Conservation (phyloP, 352 stramenopile genomes). For the Phytophthora constricta region DNA sequence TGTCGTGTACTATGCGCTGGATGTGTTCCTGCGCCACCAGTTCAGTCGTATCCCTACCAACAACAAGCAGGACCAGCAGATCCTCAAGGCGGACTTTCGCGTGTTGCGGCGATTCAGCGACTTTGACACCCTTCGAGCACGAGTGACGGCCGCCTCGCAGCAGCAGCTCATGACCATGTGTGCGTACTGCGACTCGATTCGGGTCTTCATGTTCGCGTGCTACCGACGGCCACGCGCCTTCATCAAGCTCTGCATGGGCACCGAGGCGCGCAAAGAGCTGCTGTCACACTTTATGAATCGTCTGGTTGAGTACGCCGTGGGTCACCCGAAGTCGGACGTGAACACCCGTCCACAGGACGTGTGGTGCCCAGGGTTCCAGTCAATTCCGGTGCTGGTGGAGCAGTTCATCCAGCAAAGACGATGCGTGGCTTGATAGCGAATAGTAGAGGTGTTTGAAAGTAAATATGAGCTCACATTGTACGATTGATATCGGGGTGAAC, state of each 20-base stretch:
- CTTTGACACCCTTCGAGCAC: slow-evolving; percentile 35
- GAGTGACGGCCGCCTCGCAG: slow-evolving; percentile 30
- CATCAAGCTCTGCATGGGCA: slow-evolving; percentile 37
- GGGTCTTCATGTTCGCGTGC: slow-evolving; percentile 39
- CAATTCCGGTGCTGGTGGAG: slow-evolving; percentile 36
- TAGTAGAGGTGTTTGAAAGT: background rate
- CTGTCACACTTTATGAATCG: slow-evolving; percentile 47
- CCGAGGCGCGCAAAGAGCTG: slow-evolving; percentile 47
- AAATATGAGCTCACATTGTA: background rate
- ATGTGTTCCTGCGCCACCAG: slow-evolving; percentile 55
- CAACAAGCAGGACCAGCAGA: slow-evolving; percentile 25
- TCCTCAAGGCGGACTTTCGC: slow-evolving; percentile 29
- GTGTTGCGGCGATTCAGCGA: slow-evolving; percentile 38
- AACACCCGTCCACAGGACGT: slow-evolving; percentile 22
- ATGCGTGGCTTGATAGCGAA: slow-evolving; percentile 12
- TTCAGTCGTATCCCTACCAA: slow-evolving; percentile 57
- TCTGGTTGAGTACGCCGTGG: slow-evolving; percentile 36
- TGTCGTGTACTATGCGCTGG: slow-evolving; percentile 54
- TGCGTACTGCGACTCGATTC: slow-evolving; percentile 38
- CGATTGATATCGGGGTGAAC: no score
- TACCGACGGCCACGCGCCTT: slow-evolving; percentile 40
- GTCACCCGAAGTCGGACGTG: slow-evolving; percentile 22
- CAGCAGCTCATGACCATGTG: slow-evolving; percentile 31
- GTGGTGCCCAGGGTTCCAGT: slow-evolving; percentile 34
- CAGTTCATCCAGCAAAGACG: slow-evolving; percentile 33